These are phyloP conservation scores for Lactarius akahatsu DNA, from an alignment of 768 basidiomycete species.

Conservation along the genomic window DNA sequence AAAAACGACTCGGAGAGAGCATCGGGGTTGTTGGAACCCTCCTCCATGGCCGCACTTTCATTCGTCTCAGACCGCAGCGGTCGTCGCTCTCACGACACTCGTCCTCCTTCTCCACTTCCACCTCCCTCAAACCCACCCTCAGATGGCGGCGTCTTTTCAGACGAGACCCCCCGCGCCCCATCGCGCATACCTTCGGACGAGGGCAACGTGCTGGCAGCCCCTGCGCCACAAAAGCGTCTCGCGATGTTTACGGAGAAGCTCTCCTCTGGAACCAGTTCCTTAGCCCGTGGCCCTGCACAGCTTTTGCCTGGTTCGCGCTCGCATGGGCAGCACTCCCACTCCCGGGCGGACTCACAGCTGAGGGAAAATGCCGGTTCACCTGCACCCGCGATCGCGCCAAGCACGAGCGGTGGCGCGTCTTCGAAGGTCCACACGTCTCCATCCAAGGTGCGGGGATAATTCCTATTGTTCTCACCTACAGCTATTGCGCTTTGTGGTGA, in stretches of 20 bases:
- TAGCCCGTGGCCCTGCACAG: slow-evolving; percentile 26
- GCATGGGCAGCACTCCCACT: slow-evolving; percentile 31
- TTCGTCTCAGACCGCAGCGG: not conserved
- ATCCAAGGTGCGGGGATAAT: slow-evolving; percentile 15
- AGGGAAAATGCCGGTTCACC: slow-evolving; percentile 32
- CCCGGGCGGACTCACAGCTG: slow-evolving; percentile 30
- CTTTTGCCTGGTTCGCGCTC: slow-evolving; percentile 27
- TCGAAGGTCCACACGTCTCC: slow-evolving; percentile 35
- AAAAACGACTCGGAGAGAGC: not conserved
- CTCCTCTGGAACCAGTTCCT: slow-evolving; percentile 27
- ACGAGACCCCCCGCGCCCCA: slow-evolving; percentile 4
- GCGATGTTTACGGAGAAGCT: slow-evolving; percentile 33
- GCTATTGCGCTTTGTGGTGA: not conserved
- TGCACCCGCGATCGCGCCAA: slow-evolving; percentile 30
- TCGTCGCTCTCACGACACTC: not conserved
- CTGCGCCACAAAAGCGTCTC: slow-evolving; percentile 20
- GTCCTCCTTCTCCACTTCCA: slow-evolving; percentile 1
- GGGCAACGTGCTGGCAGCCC: not conserved
- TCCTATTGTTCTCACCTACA: not conserved
- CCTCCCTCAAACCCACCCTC: not conserved
- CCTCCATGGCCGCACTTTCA: not conserved
- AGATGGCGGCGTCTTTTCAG: not conserved
- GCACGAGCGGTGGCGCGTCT: slow-evolving; percentile 29
- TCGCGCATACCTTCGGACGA: slow-evolving; percentile 1
- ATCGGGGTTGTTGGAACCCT: not conserved